These are phyloP conservation scores for Ascochyta viciae-villosae DNA, from an alignment of 2,329 filamentous ascomycete genomes.

Conservation along the genomic window DNA sequence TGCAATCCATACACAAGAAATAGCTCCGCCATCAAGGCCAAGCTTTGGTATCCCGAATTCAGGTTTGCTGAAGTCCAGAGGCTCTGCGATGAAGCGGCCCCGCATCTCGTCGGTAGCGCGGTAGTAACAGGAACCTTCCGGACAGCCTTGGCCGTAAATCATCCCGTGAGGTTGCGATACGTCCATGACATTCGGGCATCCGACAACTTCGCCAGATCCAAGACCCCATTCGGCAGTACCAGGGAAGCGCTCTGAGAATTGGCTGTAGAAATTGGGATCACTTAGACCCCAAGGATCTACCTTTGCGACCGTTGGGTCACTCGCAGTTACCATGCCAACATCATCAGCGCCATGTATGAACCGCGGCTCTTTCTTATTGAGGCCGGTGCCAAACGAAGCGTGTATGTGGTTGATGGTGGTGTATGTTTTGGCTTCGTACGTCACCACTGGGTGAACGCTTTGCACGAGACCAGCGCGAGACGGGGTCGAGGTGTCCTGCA, in stretches of 20 bases:
- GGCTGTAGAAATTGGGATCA: slow-evolving; percentile 75
- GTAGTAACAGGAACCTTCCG: slow-evolving; percentile 81
- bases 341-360: slow-evolving; percentile 86
- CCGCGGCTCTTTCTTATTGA: slow-evolving; percentile 73
- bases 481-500: slow-evolving; percentile 61
- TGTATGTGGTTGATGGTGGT: slow-evolving; percentile 82
- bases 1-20: slow-evolving; percentile 87
- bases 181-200: slow-evolving; percentile 86
- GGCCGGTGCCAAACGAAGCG: slow-evolving; percentile 72
- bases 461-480: slow-evolving; percentile 64
- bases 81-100: slow-evolving; percentile 74
- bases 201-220: slow-evolving; percentile 76
- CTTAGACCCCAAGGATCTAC: slow-evolving; percentile 82
- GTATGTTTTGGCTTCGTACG: slow-evolving; percentile 83
- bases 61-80: slow-evolving; percentile 66
- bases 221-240: slow-evolving; percentile 78
- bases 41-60: slow-evolving; percentile 79
- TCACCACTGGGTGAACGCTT: slow-evolving; percentile 76
- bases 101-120: slow-evolving; percentile 76
- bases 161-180: slow-evolving; percentile 85
- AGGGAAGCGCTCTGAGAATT: slow-evolving; percentile 79
- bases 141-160: slow-evolving; percentile 84
- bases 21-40: slow-evolving; percentile 71
- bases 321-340: slow-evolving; percentile 77
- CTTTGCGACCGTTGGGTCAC: slow-evolving; percentile 78